A percentile compares a stretch with the other conserved stretches of the same genome.
Conservation (phyloP, 768 basidiomycete genomes). For the Kwoniella newhampshirensis region DNA sequence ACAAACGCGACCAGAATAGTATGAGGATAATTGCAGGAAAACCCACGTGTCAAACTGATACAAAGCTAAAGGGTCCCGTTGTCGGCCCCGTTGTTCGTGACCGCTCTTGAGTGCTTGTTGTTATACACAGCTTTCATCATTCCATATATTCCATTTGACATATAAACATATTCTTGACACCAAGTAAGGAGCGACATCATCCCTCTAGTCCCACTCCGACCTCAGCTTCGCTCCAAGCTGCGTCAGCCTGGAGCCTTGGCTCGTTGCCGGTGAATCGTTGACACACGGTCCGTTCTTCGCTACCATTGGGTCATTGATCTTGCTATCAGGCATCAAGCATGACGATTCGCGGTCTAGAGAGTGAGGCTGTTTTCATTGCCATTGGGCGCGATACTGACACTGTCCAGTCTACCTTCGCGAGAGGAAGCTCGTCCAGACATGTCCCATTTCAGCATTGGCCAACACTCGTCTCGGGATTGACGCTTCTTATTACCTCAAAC, state of each 20-base stretch:
- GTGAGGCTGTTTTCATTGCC: conserved; percentile 20
- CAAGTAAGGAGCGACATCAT: too few species aligned
- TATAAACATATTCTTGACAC: too few species aligned
- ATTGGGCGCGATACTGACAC: not conserved
- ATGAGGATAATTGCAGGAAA: too few species aligned
- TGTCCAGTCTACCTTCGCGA: conserved; percentile 73
- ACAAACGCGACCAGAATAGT: too few species aligned
- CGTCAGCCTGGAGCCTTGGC: not conserved
- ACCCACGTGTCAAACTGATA: too few species aligned
- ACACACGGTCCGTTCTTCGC: not conserved
- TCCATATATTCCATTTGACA: too few species aligned
- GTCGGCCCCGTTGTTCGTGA: too few species aligned
- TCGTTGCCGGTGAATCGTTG: not conserved
- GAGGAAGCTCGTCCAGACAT: conserved; percentile 81
- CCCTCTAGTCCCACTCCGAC: not conserved
- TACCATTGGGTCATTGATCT: not conserved
- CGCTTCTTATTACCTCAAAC: conserved; percentile 82
- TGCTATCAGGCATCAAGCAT: conserved; percentile 19
- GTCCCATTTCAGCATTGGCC: conserved; percentile 74
- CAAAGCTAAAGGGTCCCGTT: too few species aligned
- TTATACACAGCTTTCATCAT: too few species aligned
- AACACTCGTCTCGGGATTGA: conserved; percentile 97
- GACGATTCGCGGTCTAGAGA: conserved; percentile 44
- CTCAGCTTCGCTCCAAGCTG: not conserved
- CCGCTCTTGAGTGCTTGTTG: too few species aligned